Evolutionary conservation across 805 yeast species (phyloP).

Genomic region (Nakazawaea wyomingensis): DNA sequence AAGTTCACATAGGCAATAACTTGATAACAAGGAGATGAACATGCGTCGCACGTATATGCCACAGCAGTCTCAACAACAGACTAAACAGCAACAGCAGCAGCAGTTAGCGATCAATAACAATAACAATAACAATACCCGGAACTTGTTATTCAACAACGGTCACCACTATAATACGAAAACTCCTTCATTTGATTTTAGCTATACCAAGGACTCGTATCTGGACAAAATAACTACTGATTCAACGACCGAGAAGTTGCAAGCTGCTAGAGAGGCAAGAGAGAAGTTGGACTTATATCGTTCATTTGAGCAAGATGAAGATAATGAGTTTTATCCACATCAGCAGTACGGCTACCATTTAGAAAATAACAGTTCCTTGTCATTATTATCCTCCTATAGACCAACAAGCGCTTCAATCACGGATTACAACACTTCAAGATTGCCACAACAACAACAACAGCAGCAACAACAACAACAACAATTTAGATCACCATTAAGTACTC

Average conservation of each 20-base stretch:
- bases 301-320: constrained; percentile 66
- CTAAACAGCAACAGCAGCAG: too few species aligned
- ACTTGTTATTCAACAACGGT: neutral
- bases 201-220: neutral
- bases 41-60: constrained; percentile 2
- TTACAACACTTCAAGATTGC: neutral
- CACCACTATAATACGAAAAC: neutral
- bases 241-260: constrained; percentile 5
- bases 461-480: neutral
- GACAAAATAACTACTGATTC: neutral
- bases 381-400: neutral
- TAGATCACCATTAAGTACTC: constrained; percentile 11
- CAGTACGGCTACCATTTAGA: neutral
- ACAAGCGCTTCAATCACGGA: neutral
- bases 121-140: neutral
- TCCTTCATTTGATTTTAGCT: neutral
- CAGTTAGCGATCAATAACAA: neutral
- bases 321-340: constrained; percentile 58
- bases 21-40: neutral
- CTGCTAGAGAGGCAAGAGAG: constrained; percentile 31
- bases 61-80: neutral
- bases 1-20: neutral
- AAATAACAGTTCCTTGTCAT: neutral
- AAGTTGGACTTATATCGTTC: constrained; percentile 59
- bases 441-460: constrained; percentile 1